Base-by-base conservation (phyloP, 1,139 yeast species). In the Kodamaea anthophila region DNA sequence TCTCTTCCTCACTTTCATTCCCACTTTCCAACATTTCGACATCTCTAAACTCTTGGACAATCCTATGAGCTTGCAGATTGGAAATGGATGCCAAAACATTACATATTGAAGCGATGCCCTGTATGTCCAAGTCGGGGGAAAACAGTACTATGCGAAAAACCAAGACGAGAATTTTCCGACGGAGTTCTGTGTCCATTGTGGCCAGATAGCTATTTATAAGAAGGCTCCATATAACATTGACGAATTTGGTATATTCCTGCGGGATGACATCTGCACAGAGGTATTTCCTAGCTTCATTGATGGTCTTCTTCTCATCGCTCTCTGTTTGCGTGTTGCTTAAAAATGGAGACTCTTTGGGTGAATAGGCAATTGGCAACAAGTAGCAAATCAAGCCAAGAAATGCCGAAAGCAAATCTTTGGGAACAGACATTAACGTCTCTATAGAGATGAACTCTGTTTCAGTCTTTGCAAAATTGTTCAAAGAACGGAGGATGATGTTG, bases 341-440 rank as follows among this genome's bases (percentile, higher is more conserved):
- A 31, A 58, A 62, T 4, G 67, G 63, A 2, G 66, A 49, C 5
- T 55, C 56, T 9, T 38, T 35, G 1, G 58, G 34, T 1, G 51
- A 13, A 37, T 63, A 62, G 8, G 49, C 39, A 3, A 62, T 53
- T 1, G 91, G 88, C 18, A 84, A 54, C 6, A 84, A 43, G 27
- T 73, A 65, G 1, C 77, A 71, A 18, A 82, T 59, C 28, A 85
- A 58, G 23, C 71, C 65, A 13, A 86, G 53, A 15, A 81, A 63
- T 14, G 75, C 66, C 1, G 72, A 45, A 18, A 82, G 53, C 21
- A 84, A 51, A 14, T 78, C 84, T 41, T 78, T 79, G 1, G 93
- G 88, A 4, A 78, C 74, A 31, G 80, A 76, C 75, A 86, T 81
- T 24, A 87, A 56, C 0, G 85, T 74, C 44, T 84, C 94, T 24